These are phyloP conservation scores for Margaritispora aquatica DNA, from an alignment of 495 filamentous ascomycete species.

Conservation along the genomic window DNA sequence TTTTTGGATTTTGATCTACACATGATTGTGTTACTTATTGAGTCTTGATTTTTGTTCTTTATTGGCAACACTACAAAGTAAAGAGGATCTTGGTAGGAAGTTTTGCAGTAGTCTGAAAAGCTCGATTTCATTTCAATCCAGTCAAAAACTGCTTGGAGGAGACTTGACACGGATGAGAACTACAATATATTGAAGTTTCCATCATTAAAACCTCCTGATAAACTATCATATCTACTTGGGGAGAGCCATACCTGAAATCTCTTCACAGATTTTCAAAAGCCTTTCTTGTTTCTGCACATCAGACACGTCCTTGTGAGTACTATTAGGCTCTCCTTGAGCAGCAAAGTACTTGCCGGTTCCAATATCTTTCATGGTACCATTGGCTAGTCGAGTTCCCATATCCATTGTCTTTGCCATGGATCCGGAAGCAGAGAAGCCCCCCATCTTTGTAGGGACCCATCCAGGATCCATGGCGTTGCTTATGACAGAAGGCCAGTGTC, in stretches of 20 bases:
- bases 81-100: too few relatives aligned
- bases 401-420: slow-evolving; percentile 39
- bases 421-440: slow-evolving; percentile 41
- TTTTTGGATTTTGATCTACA: too few relatives aligned
- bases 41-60: too few relatives aligned
- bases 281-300: neutral
- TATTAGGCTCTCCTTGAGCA: neutral
- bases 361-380: slow-evolving; percentile 24
- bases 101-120: too few relatives aligned
- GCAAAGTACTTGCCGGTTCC: slow-evolving; percentile 5
- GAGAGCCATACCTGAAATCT: neutral
- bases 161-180: too few relatives aligned
- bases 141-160: too few relatives aligned
- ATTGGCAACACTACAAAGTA: too few relatives aligned
- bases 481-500: slow-evolving; percentile 40
- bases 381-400: slow-evolving; percentile 39
- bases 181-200: too few relatives aligned
- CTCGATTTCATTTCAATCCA: too few relatives aligned
- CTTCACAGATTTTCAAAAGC: neutral
- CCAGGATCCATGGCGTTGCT: slow-evolving; percentile 52
- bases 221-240: too few relatives aligned
- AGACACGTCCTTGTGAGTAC: neutral
- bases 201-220: too few relatives aligned
- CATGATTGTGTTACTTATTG: too few relatives aligned
- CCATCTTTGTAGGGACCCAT: slow-evolving; percentile 60